These are phyloP conservation scores for Cucumis variabilis DNA, from an alignment of 331 rosid genomes.

Conservation along the genomic window DNA sequence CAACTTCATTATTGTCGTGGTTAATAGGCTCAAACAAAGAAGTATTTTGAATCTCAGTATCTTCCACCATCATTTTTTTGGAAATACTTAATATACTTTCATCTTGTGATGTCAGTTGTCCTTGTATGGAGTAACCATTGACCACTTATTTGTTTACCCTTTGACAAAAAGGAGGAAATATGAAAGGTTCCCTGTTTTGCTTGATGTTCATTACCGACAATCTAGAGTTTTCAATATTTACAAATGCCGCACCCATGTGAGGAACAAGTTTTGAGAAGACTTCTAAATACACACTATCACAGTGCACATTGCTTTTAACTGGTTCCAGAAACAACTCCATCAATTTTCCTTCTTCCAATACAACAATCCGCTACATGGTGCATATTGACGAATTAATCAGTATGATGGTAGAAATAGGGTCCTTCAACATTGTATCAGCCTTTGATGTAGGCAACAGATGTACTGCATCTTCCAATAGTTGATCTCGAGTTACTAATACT, in stretches of 20 bases:
- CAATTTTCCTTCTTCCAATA: constrained; percentile 80
- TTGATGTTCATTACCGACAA: constrained; percentile 86
- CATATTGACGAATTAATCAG: constrained; percentile 94
- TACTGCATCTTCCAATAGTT: constrained; percentile 41
- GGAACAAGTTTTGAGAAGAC: constrained; percentile 88
- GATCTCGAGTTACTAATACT: constrained; percentile 41
- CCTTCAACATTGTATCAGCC: constrained; percentile 49
- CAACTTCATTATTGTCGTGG: constrained; percentile 70
- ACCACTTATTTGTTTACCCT: constrained; percentile 52
- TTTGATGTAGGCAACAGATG: constrained; percentile 59
- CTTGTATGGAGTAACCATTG: constrained; percentile 43
- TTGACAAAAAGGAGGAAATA: constrained; percentile 86
- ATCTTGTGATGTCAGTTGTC: constrained; percentile 43
- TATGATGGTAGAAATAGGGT: constrained; percentile 66
- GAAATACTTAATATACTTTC: constrained; percentile 20
- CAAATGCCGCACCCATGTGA: constrained; percentile 97
- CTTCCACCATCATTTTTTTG: too few relatives aligned
- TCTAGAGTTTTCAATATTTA: constrained; percentile 81
- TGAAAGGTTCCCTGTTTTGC: constrained; percentile 81
- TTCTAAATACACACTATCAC: constrained; percentile 92
- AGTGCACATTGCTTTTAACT: constrained; percentile 92
- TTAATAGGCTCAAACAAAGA: constrained; percentile 52
- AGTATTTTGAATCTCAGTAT: too few relatives aligned
- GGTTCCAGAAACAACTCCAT: constrained; percentile 93
- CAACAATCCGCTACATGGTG: constrained; percentile 98